Evolutionary conservation across 2,329 filamentous ascomycete genomes (phyloP).

Genomic region (Fusarium algeriense): DNA sequence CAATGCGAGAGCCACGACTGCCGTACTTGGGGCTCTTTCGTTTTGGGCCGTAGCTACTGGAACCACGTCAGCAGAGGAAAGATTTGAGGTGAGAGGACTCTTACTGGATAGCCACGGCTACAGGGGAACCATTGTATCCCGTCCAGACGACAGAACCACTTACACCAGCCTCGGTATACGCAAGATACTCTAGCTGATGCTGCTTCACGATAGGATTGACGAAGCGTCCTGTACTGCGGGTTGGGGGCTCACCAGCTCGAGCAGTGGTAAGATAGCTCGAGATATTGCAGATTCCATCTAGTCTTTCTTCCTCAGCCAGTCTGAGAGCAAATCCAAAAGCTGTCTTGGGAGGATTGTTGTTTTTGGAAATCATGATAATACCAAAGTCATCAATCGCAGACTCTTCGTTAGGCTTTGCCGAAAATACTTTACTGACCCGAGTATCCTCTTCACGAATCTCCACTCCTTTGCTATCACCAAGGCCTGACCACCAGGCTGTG

Average conservation of each 20-base stretch:
- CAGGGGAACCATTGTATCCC: neutral
- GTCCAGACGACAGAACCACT: neutral
- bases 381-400: neutral
- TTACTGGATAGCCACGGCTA: neutral
- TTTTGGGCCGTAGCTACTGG: neutral
- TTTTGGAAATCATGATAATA: neutral
- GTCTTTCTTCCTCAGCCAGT: neutral
- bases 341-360: neutral
- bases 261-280: neutral
- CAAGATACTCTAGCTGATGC: neutral
- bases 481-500: neutral
- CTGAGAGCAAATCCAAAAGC: neutral
- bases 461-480: neutral
- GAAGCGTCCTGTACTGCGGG: neutral
- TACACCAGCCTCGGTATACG: neutral
- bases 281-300: neutral
- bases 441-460: neutral
- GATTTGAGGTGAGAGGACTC: neutral
- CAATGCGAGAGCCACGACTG: neutral
- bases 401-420: neutral
- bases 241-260: neutral
- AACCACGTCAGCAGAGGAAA: rapidly evolving
- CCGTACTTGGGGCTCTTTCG: neutral
- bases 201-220: neutral
- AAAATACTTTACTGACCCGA: neutral